Evolutionary conservation across 441 rosid species (phyloP).

Genomic region (Rhodomyrtus psidioides): DNA sequence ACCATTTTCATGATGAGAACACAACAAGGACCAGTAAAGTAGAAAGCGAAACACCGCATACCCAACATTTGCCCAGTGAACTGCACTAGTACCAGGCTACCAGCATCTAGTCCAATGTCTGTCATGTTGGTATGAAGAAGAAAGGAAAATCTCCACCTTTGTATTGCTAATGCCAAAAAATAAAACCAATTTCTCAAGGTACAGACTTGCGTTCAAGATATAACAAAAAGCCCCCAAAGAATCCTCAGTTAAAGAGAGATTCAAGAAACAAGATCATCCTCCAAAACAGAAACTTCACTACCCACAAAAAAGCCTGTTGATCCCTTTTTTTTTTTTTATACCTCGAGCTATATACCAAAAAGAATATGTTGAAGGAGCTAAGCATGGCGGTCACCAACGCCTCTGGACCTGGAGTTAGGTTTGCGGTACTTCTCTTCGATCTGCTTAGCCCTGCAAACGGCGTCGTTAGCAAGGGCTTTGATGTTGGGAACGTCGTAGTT

Average conservation of each 20-base stretch:
- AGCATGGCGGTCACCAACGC: background rate
- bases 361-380: background rate
- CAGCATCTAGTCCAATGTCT: background rate
- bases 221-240: background rate
- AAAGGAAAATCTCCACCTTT: background rate
- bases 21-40: background rate
- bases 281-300: background rate
- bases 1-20: background rate
- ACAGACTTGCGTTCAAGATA: background rate
- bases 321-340: background rate
- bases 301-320: background rate
- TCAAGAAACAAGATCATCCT: background rate
- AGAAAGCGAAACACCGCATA: background rate
- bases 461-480: conserved; percentile 37
- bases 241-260: background rate
- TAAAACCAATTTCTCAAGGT: background rate
- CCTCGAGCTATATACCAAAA: background rate
- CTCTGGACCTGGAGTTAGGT: conserved; percentile 21
- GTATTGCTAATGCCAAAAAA: background rate
- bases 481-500: conserved; percentile 85
- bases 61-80: background rate
- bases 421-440: conserved; percentile 71
- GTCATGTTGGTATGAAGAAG: background rate
- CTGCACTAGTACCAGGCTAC: background rate
- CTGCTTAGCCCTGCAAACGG: conserved; percentile 45